Evolutionary conservation across 2,329 filamentous ascomycete genomes (phyloP).

Genomic region (Diaporthe vexans): DNA sequence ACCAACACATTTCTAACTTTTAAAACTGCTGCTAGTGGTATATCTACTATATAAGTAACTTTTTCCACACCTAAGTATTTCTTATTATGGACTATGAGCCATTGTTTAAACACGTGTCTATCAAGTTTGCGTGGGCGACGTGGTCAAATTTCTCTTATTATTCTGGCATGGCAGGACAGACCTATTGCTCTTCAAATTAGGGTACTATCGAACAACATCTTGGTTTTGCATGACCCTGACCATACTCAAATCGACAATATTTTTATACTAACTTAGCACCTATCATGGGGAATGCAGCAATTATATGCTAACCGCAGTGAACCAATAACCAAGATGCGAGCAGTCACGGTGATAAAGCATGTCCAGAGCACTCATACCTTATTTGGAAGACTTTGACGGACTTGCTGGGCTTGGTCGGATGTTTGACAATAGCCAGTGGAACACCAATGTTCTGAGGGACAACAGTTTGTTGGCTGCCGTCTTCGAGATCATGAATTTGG

Average conservation of each 20-base stretch:
- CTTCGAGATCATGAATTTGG: too few species aligned
- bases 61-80: background rate
- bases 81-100: too few species aligned
- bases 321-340: background rate
- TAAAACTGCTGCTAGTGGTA: background rate
- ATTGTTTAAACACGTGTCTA: too few species aligned
- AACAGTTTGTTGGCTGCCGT: too few species aligned
- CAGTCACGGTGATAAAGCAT: background rate
- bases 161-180: background rate
- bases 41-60: background rate
- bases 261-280: background rate
- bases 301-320: background rate
- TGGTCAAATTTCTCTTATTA: too few species aligned
- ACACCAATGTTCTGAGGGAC: too few species aligned
- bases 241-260: background rate
- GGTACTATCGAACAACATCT: background rate
- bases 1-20: too few species aligned
- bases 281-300: background rate
- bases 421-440: background rate
- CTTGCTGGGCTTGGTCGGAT: background rate
- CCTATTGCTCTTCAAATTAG: background rate
- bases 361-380: background rate
- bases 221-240: background rate
- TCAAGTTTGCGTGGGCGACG: too few species aligned
- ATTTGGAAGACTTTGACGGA: background rate